These are phyloP conservation scores for Basidiobolus meristosporus DNA, from an alignment of 371 early-diverging fungal genomes.

Conservation along the genomic window DNA sequence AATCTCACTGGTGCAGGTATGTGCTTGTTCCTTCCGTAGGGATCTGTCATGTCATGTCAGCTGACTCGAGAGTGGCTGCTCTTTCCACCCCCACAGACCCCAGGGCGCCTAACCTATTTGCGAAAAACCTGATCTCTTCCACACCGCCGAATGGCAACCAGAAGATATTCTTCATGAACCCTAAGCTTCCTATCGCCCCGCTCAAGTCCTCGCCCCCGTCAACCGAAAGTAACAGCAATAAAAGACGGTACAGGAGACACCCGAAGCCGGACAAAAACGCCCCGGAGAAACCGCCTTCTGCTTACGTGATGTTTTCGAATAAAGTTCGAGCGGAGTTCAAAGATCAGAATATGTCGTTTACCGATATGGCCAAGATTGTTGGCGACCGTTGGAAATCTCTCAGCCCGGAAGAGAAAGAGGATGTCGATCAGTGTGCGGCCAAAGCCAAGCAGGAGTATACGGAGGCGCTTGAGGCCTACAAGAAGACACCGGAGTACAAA, in stretches of 20 bases:
- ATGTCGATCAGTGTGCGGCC: conserved; percentile 15
- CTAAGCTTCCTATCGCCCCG: conserved; percentile 8
- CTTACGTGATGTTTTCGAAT: conserved; percentile 31
- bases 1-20: no score
- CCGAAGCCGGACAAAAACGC: conserved; percentile 26
- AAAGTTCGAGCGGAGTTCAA: conserved; percentile 19
- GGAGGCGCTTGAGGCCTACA: conserved; percentile 12
- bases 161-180: conserved; percentile 9
- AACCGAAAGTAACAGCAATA: conserved; percentile 6
- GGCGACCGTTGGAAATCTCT: conserved; percentile 22
- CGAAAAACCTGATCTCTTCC: no score
- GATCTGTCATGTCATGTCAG: no score
- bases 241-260: conserved; percentile 22
- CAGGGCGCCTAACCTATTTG: no score
- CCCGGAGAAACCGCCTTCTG: conserved; percentile 26
- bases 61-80: no score
- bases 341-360: conserved; percentile 19
- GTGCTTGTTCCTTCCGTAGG: no score
- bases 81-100: no score
- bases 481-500: conserved; percentile 16
- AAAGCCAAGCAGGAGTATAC: conserved; percentile 15
- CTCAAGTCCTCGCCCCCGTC: no score
- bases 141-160: no score
- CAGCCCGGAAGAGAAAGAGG: conserved; percentile 7
- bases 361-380: conserved; percentile 24